Percentiles rank a stretch among this genome's conserved stretches.
These are phyloP conservation scores for Tetrahymena thermophila DNA, from an alignment of 73 alveolate species.

Conservation along the genomic window DNA sequence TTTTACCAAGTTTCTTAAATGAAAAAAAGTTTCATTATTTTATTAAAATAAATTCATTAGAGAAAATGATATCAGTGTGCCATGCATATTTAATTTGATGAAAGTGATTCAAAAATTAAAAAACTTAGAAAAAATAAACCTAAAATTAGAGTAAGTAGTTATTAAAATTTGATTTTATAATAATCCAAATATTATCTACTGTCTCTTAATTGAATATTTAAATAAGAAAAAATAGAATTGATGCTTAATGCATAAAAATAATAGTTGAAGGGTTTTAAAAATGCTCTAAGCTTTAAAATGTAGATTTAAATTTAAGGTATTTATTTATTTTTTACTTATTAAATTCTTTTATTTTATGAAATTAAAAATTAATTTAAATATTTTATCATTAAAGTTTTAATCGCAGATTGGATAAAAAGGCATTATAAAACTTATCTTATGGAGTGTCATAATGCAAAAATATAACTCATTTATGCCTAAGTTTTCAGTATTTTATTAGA, in stretches of 20 bases:
- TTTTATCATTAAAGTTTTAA: background rate
- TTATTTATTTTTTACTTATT: no score
- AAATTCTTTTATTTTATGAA: no score
- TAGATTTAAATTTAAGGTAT: background rate
- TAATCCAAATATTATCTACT: no score
- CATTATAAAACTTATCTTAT: background rate
- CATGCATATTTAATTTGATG: background rate
- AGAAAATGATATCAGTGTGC: background rate
- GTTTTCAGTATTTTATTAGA: background rate
- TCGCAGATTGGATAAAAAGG: background rate
- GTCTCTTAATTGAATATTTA: no score
- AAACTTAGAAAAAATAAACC: background rate
- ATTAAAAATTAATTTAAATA: no score
- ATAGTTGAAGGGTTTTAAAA: background rate
- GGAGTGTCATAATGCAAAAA: background rate
- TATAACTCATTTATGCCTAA: background rate
- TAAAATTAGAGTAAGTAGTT: background rate
- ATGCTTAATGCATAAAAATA: background rate
- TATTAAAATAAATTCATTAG: no score
- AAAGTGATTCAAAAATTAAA: background rate
- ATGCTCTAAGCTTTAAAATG: background rate
- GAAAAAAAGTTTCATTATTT: no score
- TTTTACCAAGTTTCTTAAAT: no score
- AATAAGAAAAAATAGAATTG: background rate
- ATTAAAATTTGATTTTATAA: no score